These are phyloP conservation scores for Scutellaria baicalensis DNA, from an alignment of 257 asterid species.

Conservation along the genomic window DNA sequence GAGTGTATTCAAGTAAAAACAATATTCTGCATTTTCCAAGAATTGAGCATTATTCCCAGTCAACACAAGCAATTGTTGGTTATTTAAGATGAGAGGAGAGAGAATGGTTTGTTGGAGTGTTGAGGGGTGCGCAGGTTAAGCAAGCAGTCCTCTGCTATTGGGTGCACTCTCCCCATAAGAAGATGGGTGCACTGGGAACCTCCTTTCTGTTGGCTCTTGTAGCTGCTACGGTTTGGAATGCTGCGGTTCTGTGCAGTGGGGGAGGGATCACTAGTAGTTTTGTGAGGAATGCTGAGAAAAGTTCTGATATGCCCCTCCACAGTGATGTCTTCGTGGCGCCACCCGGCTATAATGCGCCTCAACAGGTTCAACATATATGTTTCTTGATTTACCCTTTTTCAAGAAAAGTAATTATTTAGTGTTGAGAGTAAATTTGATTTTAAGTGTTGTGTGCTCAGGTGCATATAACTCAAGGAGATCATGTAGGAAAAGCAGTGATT, in stretches of 20 bases:
- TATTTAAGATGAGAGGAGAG: neutral
- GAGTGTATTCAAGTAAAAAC: too few relatives aligned
- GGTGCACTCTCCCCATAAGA: neutral
- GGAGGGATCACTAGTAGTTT: constrained; percentile 16
- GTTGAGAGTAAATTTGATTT: neutral
- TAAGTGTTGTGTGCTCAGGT: constrained; percentile 23
- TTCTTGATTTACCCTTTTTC: neutral
- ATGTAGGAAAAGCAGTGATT: constrained; percentile 51
- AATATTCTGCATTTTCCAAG: too few relatives aligned
- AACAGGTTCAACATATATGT: constrained; percentile 11
- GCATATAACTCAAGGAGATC: constrained; percentile 75
- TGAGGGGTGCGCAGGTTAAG: neutral
- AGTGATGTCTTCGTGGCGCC: constrained; percentile 18
- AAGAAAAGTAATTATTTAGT: too few relatives aligned
- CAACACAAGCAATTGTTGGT: too few relatives aligned
- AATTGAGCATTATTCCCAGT: too few relatives aligned
- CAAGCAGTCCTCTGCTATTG: neutral
- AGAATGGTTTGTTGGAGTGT: neutral
- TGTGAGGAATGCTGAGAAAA: constrained; percentile 13
- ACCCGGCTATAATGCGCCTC: constrained; percentile 25
- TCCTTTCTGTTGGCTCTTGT: neutral
- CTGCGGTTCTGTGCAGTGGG: constrained; percentile 6
- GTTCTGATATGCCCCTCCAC: constrained; percentile 8
- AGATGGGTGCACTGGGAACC: neutral
- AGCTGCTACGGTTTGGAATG: neutral